Evolutionary conservation across 176 grass and related monocot species (phyloP).

Genomic region (Coix lacrymajobi): DNA sequence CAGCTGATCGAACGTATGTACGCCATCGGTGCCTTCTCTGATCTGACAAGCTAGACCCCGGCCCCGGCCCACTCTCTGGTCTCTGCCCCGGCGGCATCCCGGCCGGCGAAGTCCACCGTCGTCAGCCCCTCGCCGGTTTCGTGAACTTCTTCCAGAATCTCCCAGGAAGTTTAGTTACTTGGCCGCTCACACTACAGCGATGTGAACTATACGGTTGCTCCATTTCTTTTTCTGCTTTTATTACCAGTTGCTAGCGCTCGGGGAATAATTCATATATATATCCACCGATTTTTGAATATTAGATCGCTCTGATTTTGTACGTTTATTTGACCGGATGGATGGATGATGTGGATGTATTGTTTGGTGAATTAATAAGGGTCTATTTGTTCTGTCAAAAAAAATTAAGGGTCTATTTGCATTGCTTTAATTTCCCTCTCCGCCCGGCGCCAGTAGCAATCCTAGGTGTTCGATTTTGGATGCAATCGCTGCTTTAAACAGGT

Average conservation of each 20-base stretch:
- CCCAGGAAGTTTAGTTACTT: constrained; percentile 5
- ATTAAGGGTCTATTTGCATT: background rate
- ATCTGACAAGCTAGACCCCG: constrained; percentile 24
- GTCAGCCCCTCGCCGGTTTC: background rate
- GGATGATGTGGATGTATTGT: background rate
- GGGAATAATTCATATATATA: background rate
- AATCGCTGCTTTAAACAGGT: background rate
- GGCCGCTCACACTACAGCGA: background rate
- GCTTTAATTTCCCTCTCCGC: background rate
- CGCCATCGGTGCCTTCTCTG: constrained; percentile 44
- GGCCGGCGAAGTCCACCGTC: background rate
- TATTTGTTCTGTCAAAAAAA: no score
- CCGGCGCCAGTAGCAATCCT: background rate
- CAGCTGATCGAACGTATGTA: constrained; percentile 4
- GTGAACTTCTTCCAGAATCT: constrained; percentile 10
- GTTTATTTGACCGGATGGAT: background rate
- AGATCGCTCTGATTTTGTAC: background rate
- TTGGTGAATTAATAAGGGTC: background rate
- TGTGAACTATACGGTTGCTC: background rate
- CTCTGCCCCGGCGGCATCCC: background rate
- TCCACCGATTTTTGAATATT: background rate
- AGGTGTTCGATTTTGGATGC: background rate
- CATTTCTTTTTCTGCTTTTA: background rate
- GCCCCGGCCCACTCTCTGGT: no score
- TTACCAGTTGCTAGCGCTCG: background rate